A percentile compares a stretch with the other conserved stretches of the same genome.
These are phyloP conservation scores for Phytophthora multivora DNA, from an alignment of 352 stramenopile species.

Conservation along the genomic window DNA sequence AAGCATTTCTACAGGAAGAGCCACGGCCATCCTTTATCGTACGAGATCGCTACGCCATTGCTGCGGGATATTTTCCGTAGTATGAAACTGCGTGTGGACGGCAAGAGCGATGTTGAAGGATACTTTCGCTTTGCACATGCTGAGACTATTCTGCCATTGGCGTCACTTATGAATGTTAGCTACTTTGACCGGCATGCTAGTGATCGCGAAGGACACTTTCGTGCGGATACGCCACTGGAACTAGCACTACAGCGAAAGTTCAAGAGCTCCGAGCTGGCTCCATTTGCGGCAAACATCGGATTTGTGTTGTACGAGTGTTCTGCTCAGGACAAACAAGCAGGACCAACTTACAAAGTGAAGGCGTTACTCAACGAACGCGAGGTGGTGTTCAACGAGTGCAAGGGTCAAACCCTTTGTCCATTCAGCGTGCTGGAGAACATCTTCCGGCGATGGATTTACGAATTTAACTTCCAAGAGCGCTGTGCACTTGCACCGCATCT, in stretches of 20 bases:
- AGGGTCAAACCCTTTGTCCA: slow-evolving; percentile 45
- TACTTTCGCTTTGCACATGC: slow-evolving; percentile 88
- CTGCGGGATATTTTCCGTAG: slow-evolving; percentile 66
- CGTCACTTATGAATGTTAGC: slow-evolving; percentile 74
- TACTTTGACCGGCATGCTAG: slow-evolving; percentile 68
- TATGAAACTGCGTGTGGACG: slow-evolving; percentile 51
- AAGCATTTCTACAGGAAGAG: slow-evolving; percentile 90
- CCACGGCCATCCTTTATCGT: slow-evolving; percentile 70
- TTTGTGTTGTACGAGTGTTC: slow-evolving; percentile 83
- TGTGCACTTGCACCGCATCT: slow-evolving; percentile 35
- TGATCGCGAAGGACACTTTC: slow-evolving; percentile 63
- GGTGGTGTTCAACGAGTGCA: slow-evolving; percentile 61
- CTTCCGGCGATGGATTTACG: slow-evolving; percentile 69
- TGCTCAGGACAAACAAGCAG: slow-evolving; percentile 1
- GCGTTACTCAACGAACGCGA: slow-evolving; percentile 72
- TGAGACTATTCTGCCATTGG: slow-evolving; percentile 81
- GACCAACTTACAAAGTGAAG: slow-evolving; percentile 46
- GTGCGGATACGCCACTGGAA: slow-evolving; percentile 57
- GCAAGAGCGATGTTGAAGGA: slow-evolving; percentile 46
- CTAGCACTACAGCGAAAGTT: slow-evolving; percentile 59
- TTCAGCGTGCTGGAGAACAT: slow-evolving; percentile 60
- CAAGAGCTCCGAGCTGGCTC: slow-evolving; percentile 57
- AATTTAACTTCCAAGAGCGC: slow-evolving; percentile 67
- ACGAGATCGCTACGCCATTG: slow-evolving; percentile 75
- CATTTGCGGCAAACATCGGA: slow-evolving; percentile 83